A percentile compares a stretch with the other conserved stretches of the same genome.
phyloP scores from a whole-genome alignment of 768 basidiomycete species.

The Exidia glandulosa region DNA sequence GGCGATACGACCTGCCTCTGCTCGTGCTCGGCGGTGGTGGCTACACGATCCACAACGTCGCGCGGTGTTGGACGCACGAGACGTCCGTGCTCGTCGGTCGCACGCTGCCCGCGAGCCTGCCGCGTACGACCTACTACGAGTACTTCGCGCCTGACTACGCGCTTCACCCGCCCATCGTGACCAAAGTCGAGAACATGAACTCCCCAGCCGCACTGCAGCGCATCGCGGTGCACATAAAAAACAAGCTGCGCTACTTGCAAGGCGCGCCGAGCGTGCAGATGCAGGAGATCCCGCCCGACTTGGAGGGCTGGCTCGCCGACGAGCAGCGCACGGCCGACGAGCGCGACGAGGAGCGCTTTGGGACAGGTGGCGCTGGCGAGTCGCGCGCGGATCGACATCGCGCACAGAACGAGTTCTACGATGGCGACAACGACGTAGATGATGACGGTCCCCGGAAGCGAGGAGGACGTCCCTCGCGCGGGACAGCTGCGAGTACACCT shows the following conservation, averaged over 20 bases:
- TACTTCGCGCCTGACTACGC: slow-evolving; percentile 92
- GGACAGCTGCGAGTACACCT: background rate
- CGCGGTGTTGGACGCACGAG: slow-evolving; percentile 98
- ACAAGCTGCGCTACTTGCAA: slow-evolving; percentile 82
- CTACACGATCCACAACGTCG: slow-evolving; percentile 94
- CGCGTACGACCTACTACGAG: slow-evolving; percentile 78
- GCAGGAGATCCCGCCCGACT: slow-evolving; percentile 91
- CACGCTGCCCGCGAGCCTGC: slow-evolving; percentile 75
- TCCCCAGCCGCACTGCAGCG: slow-evolving; percentile 70
- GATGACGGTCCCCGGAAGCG: slow-evolving; percentile 4
- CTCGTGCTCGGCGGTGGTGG: slow-evolving; percentile 92
- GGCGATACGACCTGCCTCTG: slow-evolving; percentile 82
- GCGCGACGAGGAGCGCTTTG: slow-evolving; percentile 52
- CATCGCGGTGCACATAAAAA: slow-evolving; percentile 75
- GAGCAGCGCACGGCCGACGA: slow-evolving; percentile 61
- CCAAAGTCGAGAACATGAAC: slow-evolving; percentile 90
- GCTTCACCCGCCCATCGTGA: slow-evolving; percentile 85
- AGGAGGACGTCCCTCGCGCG: slow-evolving; percentile 3
- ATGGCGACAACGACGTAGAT: slow-evolving; percentile 52
- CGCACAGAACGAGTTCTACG: slow-evolving; percentile 60
- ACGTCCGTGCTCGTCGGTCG: slow-evolving; percentile 85
- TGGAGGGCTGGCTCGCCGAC: slow-evolving; percentile 64
- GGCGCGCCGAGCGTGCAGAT: slow-evolving; percentile 95
- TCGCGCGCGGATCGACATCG: slow-evolving; percentile 39
- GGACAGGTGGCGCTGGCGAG: slow-evolving; percentile 45